phyloP scores from a whole-genome alignment of 1,139 yeast species.

The Yamadazyma aaseri region DNA sequence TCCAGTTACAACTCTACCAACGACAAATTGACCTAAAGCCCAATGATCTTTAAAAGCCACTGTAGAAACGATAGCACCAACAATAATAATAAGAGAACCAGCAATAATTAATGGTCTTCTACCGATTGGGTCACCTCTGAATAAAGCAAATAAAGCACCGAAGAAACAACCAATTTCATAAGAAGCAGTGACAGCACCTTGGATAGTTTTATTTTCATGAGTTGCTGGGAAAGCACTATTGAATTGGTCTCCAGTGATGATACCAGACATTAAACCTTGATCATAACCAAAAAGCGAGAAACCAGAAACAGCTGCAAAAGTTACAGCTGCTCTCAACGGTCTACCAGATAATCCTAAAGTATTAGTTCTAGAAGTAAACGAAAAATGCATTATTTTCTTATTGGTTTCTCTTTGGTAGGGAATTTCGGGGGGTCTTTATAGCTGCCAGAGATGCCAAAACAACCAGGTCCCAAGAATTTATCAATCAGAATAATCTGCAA shows the following conservation, averaged over 20 bases:
- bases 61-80: constrained; percentile 67
- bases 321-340: constrained; percentile 42
- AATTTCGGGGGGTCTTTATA: too few species aligned
- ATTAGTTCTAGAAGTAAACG: constrained; percentile 29
- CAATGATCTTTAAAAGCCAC: constrained; percentile 50
- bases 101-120: constrained; percentile 61
- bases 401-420: too few species aligned
- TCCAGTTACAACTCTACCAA: constrained; percentile 79
- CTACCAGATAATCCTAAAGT: constrained; percentile 52
- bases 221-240: constrained; percentile 59
- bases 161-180: constrained; percentile 77
- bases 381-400: constrained; percentile 12
- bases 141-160: constrained; percentile 67
- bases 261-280: constrained; percentile 77
- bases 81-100: constrained; percentile 58
- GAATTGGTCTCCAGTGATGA: constrained; percentile 62
- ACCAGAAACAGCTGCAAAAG: constrained; percentile 60
- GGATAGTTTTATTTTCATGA: constrained; percentile 35
- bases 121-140: constrained; percentile 62
- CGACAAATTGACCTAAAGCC: constrained; percentile 63
- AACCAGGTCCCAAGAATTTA: too few species aligned
- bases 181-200: constrained; percentile 71
- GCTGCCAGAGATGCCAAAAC: too few species aligned
- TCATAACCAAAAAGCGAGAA: constrained; percentile 75
- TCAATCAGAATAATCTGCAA: too few species aligned